Base-by-base conservation (phyloP, 2,329 filamentous ascomycete species). In the Helicocarpus griseus region DNA sequence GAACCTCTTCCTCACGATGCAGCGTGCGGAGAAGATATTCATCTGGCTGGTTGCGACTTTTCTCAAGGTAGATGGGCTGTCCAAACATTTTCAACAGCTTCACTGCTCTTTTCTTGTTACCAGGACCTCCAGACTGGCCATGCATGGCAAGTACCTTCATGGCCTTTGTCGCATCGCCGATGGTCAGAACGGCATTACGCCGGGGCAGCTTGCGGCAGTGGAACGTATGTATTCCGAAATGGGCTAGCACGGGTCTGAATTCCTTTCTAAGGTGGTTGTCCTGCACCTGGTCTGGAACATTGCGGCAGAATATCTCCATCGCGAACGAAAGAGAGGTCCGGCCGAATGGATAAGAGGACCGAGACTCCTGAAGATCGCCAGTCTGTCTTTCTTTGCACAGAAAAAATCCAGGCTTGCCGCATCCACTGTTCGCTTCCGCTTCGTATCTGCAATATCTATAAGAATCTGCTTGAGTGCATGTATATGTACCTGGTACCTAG, bases 291-390 rank as follows among this genome's bases (percentile, higher is more conserved):
- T 55, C 53, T 4, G 60, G 60, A 22, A 63, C 46, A 29, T 60
- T 60, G 43, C 58, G 55, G 47, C 59, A 61, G 29, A 60, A 61
- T n/a, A 63, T 58, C 29, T 63, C 60, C 59, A 63, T 63, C 17
- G 43, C 21, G 39, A n/a, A 19, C 24, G 9, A 14, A 31, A 31
- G n/a, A 29, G 4, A 1, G n/a, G n/a, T n/a, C n/a, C n/a, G 5
- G 26, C 9, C 9, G 19, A 21, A 13, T 8, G 38, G 38, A n/a
- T n/a, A 1, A 9, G 38, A 19, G 38, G 38, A n/a, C n/a, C n/a
- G n/a, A n/a, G n/a, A n/a, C n/a, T n/a, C n/a, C n/a, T n/a, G n/a
- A n/a, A n/a, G n/a, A n/a, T n/a, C n/a, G n/a, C n/a, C n/a, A n/a
- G n/a, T n/a, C n/a, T n/a, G n/a, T n/a, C n/a, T n/a, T n/a, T n/a